phyloP scores from a whole-genome alignment of 176 grass and related monocot species.

The Carex scoparia region DNA sequence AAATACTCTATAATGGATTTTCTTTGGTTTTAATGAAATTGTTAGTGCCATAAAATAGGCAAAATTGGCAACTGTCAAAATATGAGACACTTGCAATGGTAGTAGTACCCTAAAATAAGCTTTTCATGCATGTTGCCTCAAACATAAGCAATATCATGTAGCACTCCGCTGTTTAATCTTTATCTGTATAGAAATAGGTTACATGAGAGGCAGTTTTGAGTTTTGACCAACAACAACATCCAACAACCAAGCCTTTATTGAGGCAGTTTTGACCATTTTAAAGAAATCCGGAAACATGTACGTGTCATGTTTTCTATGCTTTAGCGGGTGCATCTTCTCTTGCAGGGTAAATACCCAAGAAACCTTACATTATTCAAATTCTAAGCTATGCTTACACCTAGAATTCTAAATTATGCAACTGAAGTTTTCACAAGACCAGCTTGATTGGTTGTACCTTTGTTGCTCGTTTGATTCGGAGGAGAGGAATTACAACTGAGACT shows the following conservation, averaged over 20 bases:
- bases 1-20: too few relatives aligned
- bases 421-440: background rate
- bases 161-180: background rate
- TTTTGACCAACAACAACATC: background rate
- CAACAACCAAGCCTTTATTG: background rate
- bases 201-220: background rate
- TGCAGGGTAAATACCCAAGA: background rate
- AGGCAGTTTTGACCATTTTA: background rate
- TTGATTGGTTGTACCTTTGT: conserved; percentile 47
- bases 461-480: conserved; percentile 56
- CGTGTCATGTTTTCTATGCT: background rate
- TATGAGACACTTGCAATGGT: background rate
- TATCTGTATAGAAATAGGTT: background rate
- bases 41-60: too few relatives aligned
- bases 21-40: too few relatives aligned
- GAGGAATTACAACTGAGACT: conserved; percentile 84
- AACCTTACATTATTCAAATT: background rate
- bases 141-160: background rate
- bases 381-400: background rate
- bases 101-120: background rate
- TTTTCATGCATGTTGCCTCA: background rate
- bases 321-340: background rate
- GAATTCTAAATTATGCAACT: background rate
- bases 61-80: background rate
- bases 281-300: background rate